A percentile compares a stretch with the other conserved stretches of the same genome.
Evolutionary conservation across 768 basidiomycete genomes (phyloP).

Genomic region (Mycena epipterygia): DNA sequence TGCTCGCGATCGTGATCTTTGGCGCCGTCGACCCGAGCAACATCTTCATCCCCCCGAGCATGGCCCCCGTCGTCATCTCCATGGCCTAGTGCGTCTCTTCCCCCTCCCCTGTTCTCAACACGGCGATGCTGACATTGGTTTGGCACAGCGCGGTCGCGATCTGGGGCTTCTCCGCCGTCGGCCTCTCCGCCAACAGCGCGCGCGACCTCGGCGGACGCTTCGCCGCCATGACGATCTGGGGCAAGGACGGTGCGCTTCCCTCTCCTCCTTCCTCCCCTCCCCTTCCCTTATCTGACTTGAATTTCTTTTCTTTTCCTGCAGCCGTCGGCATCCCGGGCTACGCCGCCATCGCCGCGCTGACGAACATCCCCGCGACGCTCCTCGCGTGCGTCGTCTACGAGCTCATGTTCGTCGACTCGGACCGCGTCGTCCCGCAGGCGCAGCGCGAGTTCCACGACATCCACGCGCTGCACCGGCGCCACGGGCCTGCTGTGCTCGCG

Average conservation of each 20-base stretch:
- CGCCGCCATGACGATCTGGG: conserved; percentile 75
- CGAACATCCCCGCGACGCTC: conserved; percentile 75
- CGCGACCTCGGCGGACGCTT: conserved; percentile 78
- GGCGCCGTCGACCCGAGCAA: conserved; percentile 71
- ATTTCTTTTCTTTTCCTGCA: conserved; percentile 18
- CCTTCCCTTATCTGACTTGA: conserved; percentile 45
- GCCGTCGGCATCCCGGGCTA: conserved; percentile 54
- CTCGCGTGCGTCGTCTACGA: conserved; percentile 69
- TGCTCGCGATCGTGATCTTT: conserved; percentile 67
- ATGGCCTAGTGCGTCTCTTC: conserved; percentile 67
- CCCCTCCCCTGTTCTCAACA: neutral
- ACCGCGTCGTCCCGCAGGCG: conserved; percentile 47
- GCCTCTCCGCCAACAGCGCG: conserved; percentile 73
- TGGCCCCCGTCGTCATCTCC: conserved; percentile 66
- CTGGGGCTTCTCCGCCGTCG: conserved; percentile 71
- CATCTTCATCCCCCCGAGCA: conserved; percentile 64
- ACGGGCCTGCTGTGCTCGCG: conserved; percentile 17
- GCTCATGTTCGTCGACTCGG: conserved; percentile 68
- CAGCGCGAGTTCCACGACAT: conserved; percentile 34
- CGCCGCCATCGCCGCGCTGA: conserved; percentile 73
- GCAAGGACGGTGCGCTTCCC: conserved; percentile 51
- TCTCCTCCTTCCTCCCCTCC: neutral
- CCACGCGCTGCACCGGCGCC: conserved; percentile 32
- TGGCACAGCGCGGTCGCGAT: conserved; percentile 64
- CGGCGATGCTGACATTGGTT: neutral